Evolutionary conservation across 345 rosid genomes (phyloP).

Genomic region (Anastatica hierochuntica): DNA sequence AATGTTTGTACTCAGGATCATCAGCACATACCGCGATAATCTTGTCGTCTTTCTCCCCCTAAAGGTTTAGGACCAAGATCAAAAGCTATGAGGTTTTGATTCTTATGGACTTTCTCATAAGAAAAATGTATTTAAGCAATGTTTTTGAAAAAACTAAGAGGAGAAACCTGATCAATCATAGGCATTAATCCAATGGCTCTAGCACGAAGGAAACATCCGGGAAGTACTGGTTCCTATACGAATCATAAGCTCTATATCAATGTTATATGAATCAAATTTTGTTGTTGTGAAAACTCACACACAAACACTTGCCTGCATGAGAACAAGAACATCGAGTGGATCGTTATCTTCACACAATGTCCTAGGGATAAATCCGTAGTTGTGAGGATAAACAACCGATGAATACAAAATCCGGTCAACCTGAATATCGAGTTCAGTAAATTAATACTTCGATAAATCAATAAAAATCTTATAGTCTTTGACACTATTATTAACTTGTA

Average conservation of each 20-base stretch:
- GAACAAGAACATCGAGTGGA: constrained; percentile 84
- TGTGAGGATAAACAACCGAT: constrained; percentile 96
- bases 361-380: constrained; percentile 94
- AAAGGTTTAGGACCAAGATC: background rate
- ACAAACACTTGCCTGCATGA: constrained; percentile 67
- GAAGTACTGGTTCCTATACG: constrained; percentile 90
- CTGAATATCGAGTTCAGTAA: constrained; percentile 32
- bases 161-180: constrained; percentile 98
- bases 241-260: background rate
- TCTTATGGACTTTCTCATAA: too few species aligned
- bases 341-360: constrained; percentile 95
- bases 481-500: too few species aligned
- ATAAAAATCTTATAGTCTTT: too few species aligned
- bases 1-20: constrained; percentile 94
- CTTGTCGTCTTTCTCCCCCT: constrained; percentile 99
- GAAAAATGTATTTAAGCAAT: too few species aligned
- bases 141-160: too few species aligned
- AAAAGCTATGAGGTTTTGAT: background rate
- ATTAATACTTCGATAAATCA: too few species aligned
- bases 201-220: constrained; percentile 91
- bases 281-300: background rate
- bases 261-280: too few species aligned
- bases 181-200: constrained; percentile 97
- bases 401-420: constrained; percentile 84
- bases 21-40: constrained; percentile 96